phyloP scores from a whole-genome alignment of 208 protist genomes.

The Trypanosoma cruzi region DNA sequence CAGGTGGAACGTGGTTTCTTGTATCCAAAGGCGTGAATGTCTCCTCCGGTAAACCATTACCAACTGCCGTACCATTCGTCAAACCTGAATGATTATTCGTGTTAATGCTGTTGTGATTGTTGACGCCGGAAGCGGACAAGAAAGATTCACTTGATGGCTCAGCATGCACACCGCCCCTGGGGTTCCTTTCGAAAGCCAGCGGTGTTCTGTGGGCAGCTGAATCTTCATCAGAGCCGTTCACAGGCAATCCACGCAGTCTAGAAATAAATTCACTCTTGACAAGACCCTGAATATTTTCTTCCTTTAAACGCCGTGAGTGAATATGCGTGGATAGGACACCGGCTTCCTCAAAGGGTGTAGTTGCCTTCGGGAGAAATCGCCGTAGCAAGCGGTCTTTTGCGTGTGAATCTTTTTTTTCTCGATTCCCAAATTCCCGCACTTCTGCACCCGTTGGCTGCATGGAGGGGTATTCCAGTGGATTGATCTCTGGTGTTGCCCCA shows the following conservation, averaged over 20 bases:
- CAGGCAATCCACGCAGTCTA: constrained; percentile 19
- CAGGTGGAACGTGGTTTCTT: neutral
- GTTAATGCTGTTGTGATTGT: constrained; percentile 7
- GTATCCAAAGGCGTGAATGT: neutral
- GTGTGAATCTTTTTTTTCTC: neutral
- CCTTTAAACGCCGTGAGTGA: constrained; percentile 8
- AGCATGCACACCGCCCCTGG: neutral
- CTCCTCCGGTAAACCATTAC: neutral
- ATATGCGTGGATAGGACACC: constrained; percentile 22
- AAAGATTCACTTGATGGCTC: constrained; percentile 6
- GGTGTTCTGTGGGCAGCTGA: neutral
- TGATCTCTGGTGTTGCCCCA: neutral
- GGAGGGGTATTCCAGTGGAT: neutral
- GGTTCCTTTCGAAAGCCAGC: neutral
- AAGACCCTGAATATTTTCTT: constrained; percentile 11
- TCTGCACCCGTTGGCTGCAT: neutral
- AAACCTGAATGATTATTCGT: neutral
- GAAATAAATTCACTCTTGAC: constrained; percentile 31
- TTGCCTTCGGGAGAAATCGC: constrained; percentile 2
- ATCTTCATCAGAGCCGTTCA: constrained; percentile 11
- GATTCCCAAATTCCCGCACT: neutral
- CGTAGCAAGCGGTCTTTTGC: neutral
- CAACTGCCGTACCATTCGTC: neutral
- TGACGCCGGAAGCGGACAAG: neutral
- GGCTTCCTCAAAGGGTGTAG: neutral